These are phyloP conservation scores for Fusarium sp. DNA, from an alignment of 2,329 filamentous ascomycete species.

Conservation along the genomic window DNA sequence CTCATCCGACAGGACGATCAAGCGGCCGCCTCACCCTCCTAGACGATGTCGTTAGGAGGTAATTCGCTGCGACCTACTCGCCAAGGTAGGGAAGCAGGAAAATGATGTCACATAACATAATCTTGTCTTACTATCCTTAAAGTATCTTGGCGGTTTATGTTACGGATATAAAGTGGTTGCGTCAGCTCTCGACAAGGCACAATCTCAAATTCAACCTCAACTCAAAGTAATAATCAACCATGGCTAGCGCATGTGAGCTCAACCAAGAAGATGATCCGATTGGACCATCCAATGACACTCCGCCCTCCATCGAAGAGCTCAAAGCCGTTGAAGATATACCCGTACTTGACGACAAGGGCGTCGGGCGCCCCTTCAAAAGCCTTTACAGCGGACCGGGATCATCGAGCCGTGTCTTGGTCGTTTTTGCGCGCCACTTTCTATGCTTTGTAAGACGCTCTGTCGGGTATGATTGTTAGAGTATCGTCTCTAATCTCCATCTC, in stretches of 20 bases:
- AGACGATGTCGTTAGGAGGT: neutral
- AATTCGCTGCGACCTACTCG: too few species aligned
- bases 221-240: neutral
- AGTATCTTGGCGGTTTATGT: neutral
- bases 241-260: constrained; percentile 9
- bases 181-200: neutral
- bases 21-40: neutral
- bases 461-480: neutral
- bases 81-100: neutral
- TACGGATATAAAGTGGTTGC: neutral
- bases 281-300: constrained; percentile 9
- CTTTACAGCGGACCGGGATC: constrained; percentile 9
- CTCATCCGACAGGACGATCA: neutral
- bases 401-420: constrained; percentile 13
- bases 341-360: constrained; percentile 13
- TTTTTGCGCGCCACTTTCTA: constrained; percentile 34
- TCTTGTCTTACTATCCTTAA: neutral
- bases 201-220: neutral
- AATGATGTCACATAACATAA: neutral
- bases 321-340: constrained; percentile 8
- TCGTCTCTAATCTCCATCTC: neutral
- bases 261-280: neutral
- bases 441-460: constrained; percentile 14
- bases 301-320: neutral
- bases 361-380: constrained; percentile 23